A percentile compares a stretch with the other conserved stretches of the same genome.
These are phyloP conservation scores for Verticillium dahliae DNA, from an alignment of 2,329 filamentous ascomycete species.

Conservation along the genomic window DNA sequence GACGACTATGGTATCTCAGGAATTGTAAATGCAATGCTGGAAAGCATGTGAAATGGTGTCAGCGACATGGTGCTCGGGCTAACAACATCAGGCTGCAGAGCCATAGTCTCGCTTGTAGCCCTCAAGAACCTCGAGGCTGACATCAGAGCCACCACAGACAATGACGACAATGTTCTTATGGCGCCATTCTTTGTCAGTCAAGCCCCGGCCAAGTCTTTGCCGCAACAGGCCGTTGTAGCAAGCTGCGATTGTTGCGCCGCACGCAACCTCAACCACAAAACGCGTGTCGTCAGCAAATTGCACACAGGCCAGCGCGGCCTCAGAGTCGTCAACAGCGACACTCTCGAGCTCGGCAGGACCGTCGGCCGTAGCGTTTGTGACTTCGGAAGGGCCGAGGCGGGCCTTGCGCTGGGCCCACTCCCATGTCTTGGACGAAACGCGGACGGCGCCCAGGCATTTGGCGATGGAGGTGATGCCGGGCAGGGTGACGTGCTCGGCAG, in stretches of 20 bases:
- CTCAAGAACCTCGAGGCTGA: slow-evolving; percentile 54
- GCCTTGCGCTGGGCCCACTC: slow-evolving; percentile 46
- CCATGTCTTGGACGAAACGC: slow-evolving; percentile 63
- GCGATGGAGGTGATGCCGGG: slow-evolving; percentile 70
- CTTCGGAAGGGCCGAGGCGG: slow-evolving; percentile 2
- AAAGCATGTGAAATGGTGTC: too few relatives aligned
- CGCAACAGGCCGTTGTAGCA: slow-evolving; percentile 60
- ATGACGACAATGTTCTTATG: slow-evolving; percentile 73
- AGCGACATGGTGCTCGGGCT: too few relatives aligned
- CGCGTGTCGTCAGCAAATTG: slow-evolving; percentile 76
- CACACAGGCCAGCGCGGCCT: slow-evolving; percentile 72
- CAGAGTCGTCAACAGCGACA: slow-evolving; percentile 63
- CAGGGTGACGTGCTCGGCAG: slow-evolving; percentile 54
- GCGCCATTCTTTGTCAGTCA: slow-evolving; percentile 51
- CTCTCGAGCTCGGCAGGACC: slow-evolving; percentile 34
- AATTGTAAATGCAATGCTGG: too few relatives aligned
- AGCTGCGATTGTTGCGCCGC: slow-evolving; percentile 70
- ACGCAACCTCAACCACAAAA: slow-evolving; percentile 76
- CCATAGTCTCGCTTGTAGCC: slow-evolving; percentile 46
- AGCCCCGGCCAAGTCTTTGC: slow-evolving; percentile 45
- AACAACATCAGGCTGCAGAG: background rate
- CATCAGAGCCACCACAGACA: slow-evolving; percentile 73
- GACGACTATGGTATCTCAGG: background rate
- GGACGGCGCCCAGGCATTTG: slow-evolving; percentile 64
- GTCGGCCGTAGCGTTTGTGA: slow-evolving; percentile 1